Evolutionary conservation across 192 early-diverging fungal species (phyloP).

Genomic region (Coemansia guatemalensis): DNA sequence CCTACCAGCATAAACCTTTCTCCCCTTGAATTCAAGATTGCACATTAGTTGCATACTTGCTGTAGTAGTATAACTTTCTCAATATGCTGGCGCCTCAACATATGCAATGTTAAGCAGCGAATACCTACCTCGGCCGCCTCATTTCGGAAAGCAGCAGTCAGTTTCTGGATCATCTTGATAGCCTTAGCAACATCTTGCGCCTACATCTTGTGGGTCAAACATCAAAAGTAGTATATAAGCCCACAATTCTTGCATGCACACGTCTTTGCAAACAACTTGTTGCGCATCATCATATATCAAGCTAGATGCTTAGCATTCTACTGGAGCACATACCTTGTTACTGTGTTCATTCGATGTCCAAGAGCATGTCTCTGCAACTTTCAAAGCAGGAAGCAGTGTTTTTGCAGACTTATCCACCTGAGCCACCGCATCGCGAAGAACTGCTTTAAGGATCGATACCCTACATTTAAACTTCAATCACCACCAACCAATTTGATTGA

Average conservation of each 20-base stretch:
- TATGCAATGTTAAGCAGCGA: background rate
- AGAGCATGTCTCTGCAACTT: background rate
- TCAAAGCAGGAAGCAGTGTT: constrained; percentile 13
- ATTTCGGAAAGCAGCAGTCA: background rate
- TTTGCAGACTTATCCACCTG: constrained; percentile 7
- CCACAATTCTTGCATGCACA: constrained; percentile 2
- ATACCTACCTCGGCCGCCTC: constrained; percentile 5
- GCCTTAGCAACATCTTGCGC: background rate
- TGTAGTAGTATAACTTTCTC: too few relatives aligned
- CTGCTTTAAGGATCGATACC: constrained; percentile 11
- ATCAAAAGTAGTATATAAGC: too few relatives aligned
- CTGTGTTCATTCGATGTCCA: constrained; percentile 17
- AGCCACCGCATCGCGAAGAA: constrained; percentile 19
- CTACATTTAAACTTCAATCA: background rate
- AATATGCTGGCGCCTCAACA: background rate
- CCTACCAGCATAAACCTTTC: background rate
- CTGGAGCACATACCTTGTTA: constrained; percentile 12
- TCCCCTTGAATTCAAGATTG: too few relatives aligned
- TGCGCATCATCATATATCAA: background rate
- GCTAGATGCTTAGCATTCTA: too few relatives aligned
- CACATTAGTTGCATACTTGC: too few relatives aligned
- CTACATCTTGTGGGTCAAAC: background rate
- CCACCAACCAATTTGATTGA: background rate
- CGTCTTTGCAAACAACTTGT: constrained; percentile 1
- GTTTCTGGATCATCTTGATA: constrained; percentile 1